A percentile compares a stretch with the other conserved stretches of the same genome.
Conservation (phyloP, 352 stramenopile species). For the Phytophthora rubi region DNA sequence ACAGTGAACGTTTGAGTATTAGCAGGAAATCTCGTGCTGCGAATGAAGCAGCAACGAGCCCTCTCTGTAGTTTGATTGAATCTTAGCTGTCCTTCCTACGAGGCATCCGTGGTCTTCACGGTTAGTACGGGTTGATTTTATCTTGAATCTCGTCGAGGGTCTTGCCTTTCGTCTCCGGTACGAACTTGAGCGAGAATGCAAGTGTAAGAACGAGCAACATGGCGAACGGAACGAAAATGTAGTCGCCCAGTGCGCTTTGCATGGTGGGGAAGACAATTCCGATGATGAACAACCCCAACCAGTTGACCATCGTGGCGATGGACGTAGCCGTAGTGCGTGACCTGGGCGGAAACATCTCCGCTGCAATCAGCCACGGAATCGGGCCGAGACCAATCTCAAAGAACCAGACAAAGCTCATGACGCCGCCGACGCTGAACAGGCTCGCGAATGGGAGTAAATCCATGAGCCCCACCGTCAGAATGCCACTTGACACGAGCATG, state of each 20-base stretch:
- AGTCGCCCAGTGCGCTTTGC: conserved; percentile 78
- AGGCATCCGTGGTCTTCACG: not conserved
- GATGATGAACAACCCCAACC: conserved; percentile 95
- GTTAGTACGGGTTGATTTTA: conserved; percentile 45
- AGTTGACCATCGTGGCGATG: conserved; percentile 95
- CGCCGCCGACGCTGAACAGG: conserved; percentile 56
- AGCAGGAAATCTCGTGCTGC: not conserved
- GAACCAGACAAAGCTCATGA: conserved; percentile 82
- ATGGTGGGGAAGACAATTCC: conserved; percentile 94
- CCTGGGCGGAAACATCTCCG: conserved; percentile 95
- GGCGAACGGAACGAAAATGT: conserved; percentile 92
- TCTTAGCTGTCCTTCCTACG: conserved; percentile 4
- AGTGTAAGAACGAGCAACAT: conserved; percentile 67
- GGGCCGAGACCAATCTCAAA: conserved; percentile 83
- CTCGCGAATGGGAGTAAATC: conserved; percentile 62
- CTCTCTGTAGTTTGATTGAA: not conserved
- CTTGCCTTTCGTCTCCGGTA: conserved; percentile 93
- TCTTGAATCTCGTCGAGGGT: conserved; percentile 71
- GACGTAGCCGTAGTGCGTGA: conserved; percentile 91
- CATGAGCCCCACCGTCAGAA: conserved; percentile 65
- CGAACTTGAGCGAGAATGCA: conserved; percentile 76
- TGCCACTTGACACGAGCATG: conserved; percentile 67
- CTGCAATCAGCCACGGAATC: conserved; percentile 96
- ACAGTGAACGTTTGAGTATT: not conserved
- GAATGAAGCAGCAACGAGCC: not conserved